phyloP scores from a whole-genome alignment of 2,329 filamentous ascomycete genomes.

The Trichoderma sp. region DNA sequence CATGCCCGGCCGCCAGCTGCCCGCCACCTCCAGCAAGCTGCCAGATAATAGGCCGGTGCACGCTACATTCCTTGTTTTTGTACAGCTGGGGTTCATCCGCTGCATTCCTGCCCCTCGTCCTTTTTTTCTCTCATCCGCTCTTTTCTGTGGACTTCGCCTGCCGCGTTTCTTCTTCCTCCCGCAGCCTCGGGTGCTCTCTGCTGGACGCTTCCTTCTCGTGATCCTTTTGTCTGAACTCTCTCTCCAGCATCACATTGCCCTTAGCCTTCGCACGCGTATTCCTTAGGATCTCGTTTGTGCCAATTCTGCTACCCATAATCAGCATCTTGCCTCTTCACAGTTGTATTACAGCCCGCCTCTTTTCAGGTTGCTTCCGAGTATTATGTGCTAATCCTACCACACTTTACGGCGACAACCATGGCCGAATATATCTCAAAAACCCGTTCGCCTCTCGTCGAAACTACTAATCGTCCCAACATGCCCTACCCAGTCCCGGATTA shows the following conservation, averaged over 20 bases:
- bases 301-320: constrained; percentile 22
- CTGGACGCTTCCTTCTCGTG: constrained; percentile 14
- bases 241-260: constrained; percentile 5
- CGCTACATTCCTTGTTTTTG: constrained; percentile 33
- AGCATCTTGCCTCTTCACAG: constrained; percentile 18
- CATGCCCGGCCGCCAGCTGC: constrained; percentile 22
- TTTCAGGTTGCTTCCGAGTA: constrained; percentile 34
- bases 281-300: constrained; percentile 11
- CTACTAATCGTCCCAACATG: constrained; percentile 53
- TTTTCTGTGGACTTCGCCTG: constrained; percentile 26
- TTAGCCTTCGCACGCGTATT: neutral
- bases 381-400: constrained; percentile 43
- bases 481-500: constrained; percentile 38
- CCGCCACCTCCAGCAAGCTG: constrained; percentile 14
- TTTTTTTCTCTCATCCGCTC: constrained; percentile 12
- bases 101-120: constrained; percentile 23
- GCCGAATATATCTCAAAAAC: constrained; percentile 40
- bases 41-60: constrained; percentile 29
- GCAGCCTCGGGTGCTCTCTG: constrained; percentile 8
- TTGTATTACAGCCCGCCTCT: neutral
- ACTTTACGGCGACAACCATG: constrained; percentile 34
- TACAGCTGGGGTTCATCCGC: constrained; percentile 17
- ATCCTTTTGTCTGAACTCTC: constrained; percentile 4
- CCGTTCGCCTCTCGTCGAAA: constrained; percentile 53
- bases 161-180: constrained; percentile 19